These are phyloP conservation scores for Croton setiger DNA, from an alignment of 441 rosid species.

Conservation along the genomic window DNA sequence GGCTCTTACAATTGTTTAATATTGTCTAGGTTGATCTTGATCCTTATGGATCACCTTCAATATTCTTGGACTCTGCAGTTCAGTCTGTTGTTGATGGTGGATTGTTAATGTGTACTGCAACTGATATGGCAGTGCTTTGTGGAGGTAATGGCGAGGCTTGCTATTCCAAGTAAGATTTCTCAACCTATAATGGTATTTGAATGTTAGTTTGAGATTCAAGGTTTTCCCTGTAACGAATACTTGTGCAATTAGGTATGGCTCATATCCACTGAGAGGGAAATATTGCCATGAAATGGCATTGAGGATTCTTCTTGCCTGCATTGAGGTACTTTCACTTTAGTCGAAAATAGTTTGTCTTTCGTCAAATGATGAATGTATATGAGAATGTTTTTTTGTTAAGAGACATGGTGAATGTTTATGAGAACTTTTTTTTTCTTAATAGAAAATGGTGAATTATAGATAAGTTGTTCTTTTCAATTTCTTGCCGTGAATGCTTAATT, in stretches of 20 bases:
- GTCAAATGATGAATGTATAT: neutral
- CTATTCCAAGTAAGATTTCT: conserved; percentile 90
- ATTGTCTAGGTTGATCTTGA: conserved; percentile 90
- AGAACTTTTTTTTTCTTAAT: neutral
- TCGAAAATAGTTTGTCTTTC: neutral
- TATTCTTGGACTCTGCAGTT: conserved; percentile 94
- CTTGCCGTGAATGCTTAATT: neutral
- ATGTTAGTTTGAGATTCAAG: conserved; percentile 16
- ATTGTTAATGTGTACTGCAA: conserved; percentile 95
- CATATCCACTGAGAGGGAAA: conserved; percentile 92
- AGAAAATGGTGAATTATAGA: neutral
- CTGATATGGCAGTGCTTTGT: conserved; percentile 99
- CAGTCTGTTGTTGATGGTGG: conserved; percentile 98
- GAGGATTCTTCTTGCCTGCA: conserved; percentile 91
- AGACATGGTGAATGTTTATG: neutral
- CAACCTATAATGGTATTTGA: conserved; percentile 17
- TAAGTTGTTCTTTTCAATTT: neutral
- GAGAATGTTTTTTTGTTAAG: neutral
- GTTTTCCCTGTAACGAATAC: conserved; percentile 19
- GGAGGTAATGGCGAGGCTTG: conserved; percentile 99
- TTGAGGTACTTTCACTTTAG: conserved; percentile 55
- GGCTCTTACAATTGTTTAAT: conserved; percentile 13
- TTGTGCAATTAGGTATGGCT: conserved; percentile 64
- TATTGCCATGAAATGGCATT: conserved; percentile 99
- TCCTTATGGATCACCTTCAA: conserved; percentile 96